These are phyloP conservation scores for Thuidium tamariscinum DNA, from an alignment of 225 moss, liverwort and hornwort species.

Conservation along the genomic window DNA sequence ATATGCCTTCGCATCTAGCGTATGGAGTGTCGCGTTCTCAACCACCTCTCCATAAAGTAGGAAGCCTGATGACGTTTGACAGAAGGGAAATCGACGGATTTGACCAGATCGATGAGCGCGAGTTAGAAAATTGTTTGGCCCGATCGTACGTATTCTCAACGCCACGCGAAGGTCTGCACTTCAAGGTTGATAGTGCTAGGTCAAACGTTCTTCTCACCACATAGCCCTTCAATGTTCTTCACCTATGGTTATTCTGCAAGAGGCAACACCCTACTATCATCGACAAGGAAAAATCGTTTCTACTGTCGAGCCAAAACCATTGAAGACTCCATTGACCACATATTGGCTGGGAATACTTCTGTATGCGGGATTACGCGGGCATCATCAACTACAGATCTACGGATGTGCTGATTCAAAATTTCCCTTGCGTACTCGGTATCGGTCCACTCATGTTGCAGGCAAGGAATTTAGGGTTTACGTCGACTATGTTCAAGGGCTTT, in stretches of 20 bases:
- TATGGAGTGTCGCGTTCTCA: background rate
- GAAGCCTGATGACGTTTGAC: background rate
- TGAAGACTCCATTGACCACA: background rate
- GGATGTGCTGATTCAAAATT: background rate
- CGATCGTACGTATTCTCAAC: background rate
- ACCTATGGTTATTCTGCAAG: background rate
- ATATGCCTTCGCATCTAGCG: background rate
- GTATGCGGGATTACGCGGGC: background rate
- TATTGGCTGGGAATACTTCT: background rate
- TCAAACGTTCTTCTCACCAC: background rate
- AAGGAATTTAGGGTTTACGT: background rate
- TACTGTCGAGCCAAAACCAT: background rate
- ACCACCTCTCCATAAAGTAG: background rate
- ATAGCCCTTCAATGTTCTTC: background rate
- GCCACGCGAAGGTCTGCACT: background rate
- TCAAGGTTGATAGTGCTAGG: background rate
- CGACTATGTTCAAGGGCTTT: background rate
- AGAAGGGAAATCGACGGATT: background rate
- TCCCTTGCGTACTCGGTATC: background rate
- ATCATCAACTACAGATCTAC: background rate
- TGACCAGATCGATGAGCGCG: background rate
- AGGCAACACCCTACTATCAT: background rate
- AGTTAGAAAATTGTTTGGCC: background rate
- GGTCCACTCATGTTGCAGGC: background rate
- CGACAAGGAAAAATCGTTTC: background rate